These are phyloP conservation scores for Aspergillus campestris DNA, from an alignment of 495 filamentous ascomycete species.

Conservation along the genomic window DNA sequence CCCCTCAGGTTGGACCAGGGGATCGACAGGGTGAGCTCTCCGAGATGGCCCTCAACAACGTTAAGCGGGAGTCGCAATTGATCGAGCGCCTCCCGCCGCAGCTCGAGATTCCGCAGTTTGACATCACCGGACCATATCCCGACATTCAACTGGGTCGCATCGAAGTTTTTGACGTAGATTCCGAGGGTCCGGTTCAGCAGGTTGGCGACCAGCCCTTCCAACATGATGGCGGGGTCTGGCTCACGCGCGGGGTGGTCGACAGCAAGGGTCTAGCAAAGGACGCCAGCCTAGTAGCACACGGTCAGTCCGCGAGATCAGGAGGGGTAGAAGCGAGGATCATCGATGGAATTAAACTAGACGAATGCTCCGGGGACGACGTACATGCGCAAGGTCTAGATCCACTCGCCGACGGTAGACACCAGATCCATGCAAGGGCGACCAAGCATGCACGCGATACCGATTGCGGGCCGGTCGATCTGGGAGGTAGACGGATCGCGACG, in stretches of 20 bases:
- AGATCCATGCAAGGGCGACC: constrained; percentile 27
- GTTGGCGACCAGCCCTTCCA: constrained; percentile 68
- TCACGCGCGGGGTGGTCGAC: constrained; percentile 8
- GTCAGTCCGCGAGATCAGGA: background rate
- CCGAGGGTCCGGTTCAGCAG: constrained; percentile 97
- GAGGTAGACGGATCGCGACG: background rate
- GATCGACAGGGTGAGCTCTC: constrained; percentile 80
- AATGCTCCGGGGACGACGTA: background rate
- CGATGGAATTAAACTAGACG: background rate
- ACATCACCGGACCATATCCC: constrained; percentile 98
- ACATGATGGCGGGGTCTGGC: constrained; percentile 43
- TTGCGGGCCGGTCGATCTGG: constrained; percentile 1
- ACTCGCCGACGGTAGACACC: constrained; percentile 13
- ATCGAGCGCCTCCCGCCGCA: constrained; percentile 89
- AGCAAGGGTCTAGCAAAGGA: constrained; percentile 25
- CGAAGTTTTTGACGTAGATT: constrained; percentile 99
- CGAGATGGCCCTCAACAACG: constrained; percentile 90
- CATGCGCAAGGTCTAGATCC: constrained; percentile 13
- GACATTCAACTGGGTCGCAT: constrained; percentile 90
- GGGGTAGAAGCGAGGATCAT: background rate
- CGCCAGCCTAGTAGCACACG: background rate
- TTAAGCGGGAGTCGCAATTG: constrained; percentile 93
- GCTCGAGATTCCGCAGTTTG: constrained; percentile 81
- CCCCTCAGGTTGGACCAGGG: constrained; percentile 95
- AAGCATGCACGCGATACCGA: constrained; percentile 26